phyloP scores from a whole-genome alignment of 805 yeast species.

The Spathaspora passalidarum region DNA sequence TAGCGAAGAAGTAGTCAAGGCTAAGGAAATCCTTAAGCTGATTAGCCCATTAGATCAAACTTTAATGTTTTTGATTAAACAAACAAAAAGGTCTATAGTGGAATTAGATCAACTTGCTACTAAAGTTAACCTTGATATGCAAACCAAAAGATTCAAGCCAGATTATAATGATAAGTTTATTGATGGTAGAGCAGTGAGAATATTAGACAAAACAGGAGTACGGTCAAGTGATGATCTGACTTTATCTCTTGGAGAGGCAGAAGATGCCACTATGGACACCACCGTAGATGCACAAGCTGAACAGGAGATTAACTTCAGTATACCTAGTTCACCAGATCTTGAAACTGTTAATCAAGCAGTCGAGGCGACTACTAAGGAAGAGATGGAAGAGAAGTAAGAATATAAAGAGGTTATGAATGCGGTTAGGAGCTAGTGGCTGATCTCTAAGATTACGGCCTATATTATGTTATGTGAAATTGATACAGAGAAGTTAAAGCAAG shows the following conservation, averaged over 20 bases:
- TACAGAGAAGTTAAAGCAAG: no score
- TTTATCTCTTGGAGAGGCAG: neutral
- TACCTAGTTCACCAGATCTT: neutral
- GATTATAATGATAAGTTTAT: conserved; percentile 38
- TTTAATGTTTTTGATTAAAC: conserved; percentile 41
- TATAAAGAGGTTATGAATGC: neutral
- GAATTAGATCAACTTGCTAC: conserved; percentile 24
- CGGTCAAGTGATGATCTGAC: neutral
- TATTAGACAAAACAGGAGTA: conserved; percentile 19
- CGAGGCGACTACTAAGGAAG: neutral
- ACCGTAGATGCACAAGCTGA: neutral
- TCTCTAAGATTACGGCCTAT: no score
- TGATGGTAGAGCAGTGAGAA: conserved; percentile 33
- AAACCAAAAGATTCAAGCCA: conserved; percentile 24
- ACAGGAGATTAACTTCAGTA: neutral
- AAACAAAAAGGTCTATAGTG: conserved; percentile 36
- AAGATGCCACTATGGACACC: neutral
- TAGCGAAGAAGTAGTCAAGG: conserved; percentile 5
- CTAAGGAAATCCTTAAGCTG: conserved; percentile 25
- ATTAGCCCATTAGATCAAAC: conserved; percentile 48
- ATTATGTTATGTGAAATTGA: no score
- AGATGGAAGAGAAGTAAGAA: neutral
- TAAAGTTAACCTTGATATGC: conserved; percentile 22
- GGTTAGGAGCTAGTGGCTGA: no score
- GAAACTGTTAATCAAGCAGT: neutral